A percentile compares a stretch with the other conserved stretches of the same genome.
Conservation (phyloP, 2,329 filamentous ascomycete genomes). For the Ascochyta clinopodiicola region DNA sequence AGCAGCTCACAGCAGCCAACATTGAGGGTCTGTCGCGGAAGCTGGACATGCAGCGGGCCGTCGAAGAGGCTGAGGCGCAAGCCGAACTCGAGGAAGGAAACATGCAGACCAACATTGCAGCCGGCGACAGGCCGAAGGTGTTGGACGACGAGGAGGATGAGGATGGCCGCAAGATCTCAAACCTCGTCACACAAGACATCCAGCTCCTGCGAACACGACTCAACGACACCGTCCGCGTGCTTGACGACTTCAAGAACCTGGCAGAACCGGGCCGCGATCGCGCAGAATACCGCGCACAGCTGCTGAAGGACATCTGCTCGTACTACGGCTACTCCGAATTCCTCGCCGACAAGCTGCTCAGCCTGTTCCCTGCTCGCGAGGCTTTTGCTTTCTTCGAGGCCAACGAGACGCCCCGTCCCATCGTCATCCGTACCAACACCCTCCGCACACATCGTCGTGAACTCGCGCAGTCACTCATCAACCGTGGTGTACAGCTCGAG, state of each 20-base stretch:
- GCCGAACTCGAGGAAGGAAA: constrained; percentile 85
- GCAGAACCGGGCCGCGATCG: constrained; percentile 81
- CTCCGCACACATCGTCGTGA: constrained; percentile 78
- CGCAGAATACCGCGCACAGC: constrained; percentile 83
- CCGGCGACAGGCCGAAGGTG: constrained; percentile 70
- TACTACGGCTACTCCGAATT: constrained; percentile 97
- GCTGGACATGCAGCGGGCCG: constrained; percentile 76
- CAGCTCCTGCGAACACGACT: constrained; percentile 88
- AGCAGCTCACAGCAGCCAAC: constrained; percentile 92
- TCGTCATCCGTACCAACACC: constrained; percentile 97
- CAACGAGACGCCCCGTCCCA: constrained; percentile 91
- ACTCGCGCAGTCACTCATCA: constrained; percentile 91
- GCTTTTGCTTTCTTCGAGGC: constrained; percentile 99
- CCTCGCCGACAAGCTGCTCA: constrained; percentile 94
- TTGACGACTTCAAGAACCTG: constrained; percentile 86
- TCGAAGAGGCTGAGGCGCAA: constrained; percentile 82
- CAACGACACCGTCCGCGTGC: constrained; percentile 88
- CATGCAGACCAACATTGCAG: constrained; percentile 91
- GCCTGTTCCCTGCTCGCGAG: constrained; percentile 89
- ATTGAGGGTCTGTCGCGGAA: constrained; percentile 90
- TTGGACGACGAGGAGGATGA: constrained; percentile 66
- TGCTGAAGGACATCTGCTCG: constrained; percentile 89
- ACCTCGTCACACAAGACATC: constrained; percentile 80
- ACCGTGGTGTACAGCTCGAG: constrained; percentile 93
- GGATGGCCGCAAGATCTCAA: constrained; percentile 61